Evolutionary conservation across 2,329 filamentous ascomycete species (phyloP).

Genomic region (Onygena corvina): DNA sequence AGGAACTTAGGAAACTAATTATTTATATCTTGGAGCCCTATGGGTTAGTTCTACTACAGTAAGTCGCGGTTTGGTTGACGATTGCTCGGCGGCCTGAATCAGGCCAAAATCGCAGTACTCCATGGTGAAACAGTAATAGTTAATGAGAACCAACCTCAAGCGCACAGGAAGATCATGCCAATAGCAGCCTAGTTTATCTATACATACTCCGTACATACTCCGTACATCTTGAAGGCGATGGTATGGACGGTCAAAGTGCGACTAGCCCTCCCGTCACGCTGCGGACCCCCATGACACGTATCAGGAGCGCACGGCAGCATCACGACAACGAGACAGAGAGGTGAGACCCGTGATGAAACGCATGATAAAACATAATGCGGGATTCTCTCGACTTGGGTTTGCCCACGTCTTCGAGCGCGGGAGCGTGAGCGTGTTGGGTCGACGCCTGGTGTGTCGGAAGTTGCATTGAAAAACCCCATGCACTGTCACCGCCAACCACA

Average conservation of each 20-base stretch:
- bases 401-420: not conserved
- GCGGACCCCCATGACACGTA: not conserved
- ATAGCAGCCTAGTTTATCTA: too few species aligned
- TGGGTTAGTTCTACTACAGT: too few species aligned
- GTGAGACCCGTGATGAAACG: constrained; percentile 4
- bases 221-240: not conserved
- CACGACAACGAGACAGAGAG: not conserved
- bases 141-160: too few species aligned
- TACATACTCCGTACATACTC: too few species aligned
- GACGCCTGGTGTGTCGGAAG: not conserved
- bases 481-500: not conserved
- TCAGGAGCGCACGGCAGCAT: not conserved
- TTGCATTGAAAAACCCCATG: not conserved
- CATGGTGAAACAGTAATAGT: too few species aligned
- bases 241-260: too few species aligned
- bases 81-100: too few species aligned
- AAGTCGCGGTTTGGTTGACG: too few species aligned
- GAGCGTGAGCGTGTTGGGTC: not conserved
- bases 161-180: too few species aligned
- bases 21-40: too few species aligned
- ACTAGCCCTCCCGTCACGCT: not conserved
- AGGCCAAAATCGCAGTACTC: too few species aligned
- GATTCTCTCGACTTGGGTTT: not conserved
- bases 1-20: not conserved
- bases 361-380: constrained; percentile 4